phyloP scores from a whole-genome alignment of 129 eudicot species.

The Artemisia annua region DNA sequence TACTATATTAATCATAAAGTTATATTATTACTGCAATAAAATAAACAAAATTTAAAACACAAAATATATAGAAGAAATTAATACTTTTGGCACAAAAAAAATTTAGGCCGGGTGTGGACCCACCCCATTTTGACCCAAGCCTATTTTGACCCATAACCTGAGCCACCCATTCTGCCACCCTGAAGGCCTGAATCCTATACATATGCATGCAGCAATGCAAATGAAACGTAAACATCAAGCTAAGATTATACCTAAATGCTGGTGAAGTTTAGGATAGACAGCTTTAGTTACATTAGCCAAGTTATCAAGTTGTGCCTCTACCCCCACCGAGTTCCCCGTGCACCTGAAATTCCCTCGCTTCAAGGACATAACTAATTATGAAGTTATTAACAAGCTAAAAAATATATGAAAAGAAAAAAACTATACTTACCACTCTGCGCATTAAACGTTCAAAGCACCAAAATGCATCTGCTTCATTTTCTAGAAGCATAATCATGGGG shows the following conservation, averaged over 20 bases:
- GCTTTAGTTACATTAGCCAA: conserved; percentile 68
- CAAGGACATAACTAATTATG: conserved; percentile 20
- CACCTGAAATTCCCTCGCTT: conserved; percentile 89
- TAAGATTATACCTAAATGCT: conserved; percentile 56
- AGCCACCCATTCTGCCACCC: background rate
- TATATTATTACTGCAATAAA: too few relatives aligned
- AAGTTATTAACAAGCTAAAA: background rate
- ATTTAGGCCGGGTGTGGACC: background rate
- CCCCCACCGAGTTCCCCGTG: conserved; percentile 73
- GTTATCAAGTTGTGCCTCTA: conserved; percentile 62
- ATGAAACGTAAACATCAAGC: background rate
- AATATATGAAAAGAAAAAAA: background rate
- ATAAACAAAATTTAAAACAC: too few relatives aligned
- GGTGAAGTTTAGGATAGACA: conserved; percentile 84
- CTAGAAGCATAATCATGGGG: conserved; percentile 92
- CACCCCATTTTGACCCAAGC: background rate
- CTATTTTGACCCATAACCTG: background rate
- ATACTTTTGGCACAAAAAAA: background rate
- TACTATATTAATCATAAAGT: too few relatives aligned
- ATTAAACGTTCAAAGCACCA: conserved; percentile 98
- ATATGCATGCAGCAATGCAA: conserved; percentile 5
- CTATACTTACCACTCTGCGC: conserved; percentile 73
- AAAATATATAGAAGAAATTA: background rate
- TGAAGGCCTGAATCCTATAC: background rate
- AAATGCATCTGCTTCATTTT: conserved; percentile 93